Base-by-base conservation (phyloP, 2,329 filamentous ascomycete species). In the Nigrospora oryzae region DNA sequence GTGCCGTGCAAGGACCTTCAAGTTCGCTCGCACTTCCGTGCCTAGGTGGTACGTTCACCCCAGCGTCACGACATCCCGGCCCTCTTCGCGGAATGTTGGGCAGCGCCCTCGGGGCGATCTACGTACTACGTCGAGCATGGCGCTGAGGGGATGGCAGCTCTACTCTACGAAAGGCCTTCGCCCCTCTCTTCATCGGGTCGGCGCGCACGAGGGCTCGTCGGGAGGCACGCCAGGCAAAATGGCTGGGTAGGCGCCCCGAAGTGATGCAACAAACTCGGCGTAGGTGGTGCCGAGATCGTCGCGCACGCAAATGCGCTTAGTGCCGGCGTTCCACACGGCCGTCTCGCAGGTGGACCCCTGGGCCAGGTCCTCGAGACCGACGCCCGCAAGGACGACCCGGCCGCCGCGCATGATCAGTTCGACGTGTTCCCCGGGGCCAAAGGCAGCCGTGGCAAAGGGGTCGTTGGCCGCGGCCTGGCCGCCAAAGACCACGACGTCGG, bases 401-500 rank as follows among this genome's bases (percentile, higher is more conserved):
- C 57, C 57, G 5, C 56, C 55, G 1, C 57, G 56, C 11, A 59
- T 45, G 15, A 60, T 56, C 13, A 59, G 55, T 40, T 59, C 56
- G 11, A 60, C 49, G 12, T 49, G 46, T 36, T 53, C 51, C 14
- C 45, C 48, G 0, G 52, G 37, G 1, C 50, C 51, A 31, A 52
- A 57, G 12, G 56, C 46, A 11, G 55, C 57, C 36, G 51, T 48
- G 3, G 40, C 52, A 35, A 46, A 59, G 1, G 48, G 37, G 38
- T 54, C 45, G 6, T 48, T 35, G 19, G 15, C 8, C 13, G 19
- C 16, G 5, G 23, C 33, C 23, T 7, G 23, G 2, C 38, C 59
- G 42, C 64, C 61, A 43, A 71, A 68, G 2, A 73, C 57, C 12
- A 67, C 62, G 5, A 73, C 49, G 52, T 73, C 70, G 2, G 69